Evolutionary conservation across 805 yeast species (phyloP).

Genomic region (Ogataea haglerorum): DNA sequence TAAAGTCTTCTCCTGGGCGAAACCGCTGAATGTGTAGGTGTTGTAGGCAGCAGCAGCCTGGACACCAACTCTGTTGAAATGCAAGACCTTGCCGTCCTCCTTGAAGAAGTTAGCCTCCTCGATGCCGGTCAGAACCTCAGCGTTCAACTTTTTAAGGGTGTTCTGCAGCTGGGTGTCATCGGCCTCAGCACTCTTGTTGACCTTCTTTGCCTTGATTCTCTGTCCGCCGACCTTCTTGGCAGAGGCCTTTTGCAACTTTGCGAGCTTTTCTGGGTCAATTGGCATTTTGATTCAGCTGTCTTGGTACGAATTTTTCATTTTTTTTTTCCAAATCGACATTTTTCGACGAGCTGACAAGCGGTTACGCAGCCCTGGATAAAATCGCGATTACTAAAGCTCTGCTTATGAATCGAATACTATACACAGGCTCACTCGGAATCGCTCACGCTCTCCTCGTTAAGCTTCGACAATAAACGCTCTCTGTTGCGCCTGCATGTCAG

Average conservation of each 20-base stretch:
- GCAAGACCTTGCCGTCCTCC: constrained; percentile 94
- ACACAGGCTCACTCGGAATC: constrained; percentile 5
- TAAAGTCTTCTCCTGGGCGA: constrained; percentile 87
- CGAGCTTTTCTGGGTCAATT: constrained; percentile 90
- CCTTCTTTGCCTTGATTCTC: constrained; percentile 90
- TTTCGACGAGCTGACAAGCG: constrained; percentile 12
- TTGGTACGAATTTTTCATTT: constrained; percentile 13
- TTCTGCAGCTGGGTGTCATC: constrained; percentile 91
- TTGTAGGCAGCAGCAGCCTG: constrained; percentile 89
- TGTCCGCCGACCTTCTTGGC: constrained; percentile 80
- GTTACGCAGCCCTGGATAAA: constrained; percentile 11
- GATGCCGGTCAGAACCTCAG: constrained; percentile 81
- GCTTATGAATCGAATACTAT: background rate
- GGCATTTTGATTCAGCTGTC: constrained; percentile 48
- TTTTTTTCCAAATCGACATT: constrained; percentile 12
- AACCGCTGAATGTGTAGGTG: constrained; percentile 93
- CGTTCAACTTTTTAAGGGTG: constrained; percentile 83
- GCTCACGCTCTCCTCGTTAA: constrained; percentile 10
- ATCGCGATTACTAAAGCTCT: background rate
- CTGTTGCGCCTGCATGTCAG: constrained; percentile 72
- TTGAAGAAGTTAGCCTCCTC: constrained; percentile 98
- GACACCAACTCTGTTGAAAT: constrained; percentile 94
- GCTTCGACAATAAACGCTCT: constrained; percentile 39
- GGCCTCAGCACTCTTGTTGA: constrained; percentile 60
- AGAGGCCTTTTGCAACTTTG: constrained; percentile 83